Conservation (phyloP, 306 rosid genomes). For the Acacia melanoxylon region DNA sequence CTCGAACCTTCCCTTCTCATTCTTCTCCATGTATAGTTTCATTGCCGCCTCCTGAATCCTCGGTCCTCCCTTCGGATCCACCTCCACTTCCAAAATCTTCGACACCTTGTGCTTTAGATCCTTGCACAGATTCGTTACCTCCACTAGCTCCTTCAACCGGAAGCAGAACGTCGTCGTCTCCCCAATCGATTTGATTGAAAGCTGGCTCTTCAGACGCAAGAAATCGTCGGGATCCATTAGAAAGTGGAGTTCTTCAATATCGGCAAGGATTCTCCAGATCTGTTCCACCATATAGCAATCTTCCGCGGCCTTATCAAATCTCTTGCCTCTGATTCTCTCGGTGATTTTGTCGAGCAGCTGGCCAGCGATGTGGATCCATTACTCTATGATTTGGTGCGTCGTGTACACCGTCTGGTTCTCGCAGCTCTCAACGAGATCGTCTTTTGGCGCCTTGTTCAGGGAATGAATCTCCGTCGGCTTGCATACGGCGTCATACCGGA, state of each 20-base stretch:
- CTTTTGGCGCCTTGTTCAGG: slow-evolving; percentile 48
- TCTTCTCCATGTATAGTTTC: slow-evolving; percentile 68
- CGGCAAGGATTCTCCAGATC: no score
- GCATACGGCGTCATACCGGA: slow-evolving; percentile 80
- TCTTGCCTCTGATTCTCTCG: no score
- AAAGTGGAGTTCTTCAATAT: slow-evolving; percentile 66
- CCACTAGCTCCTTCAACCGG: slow-evolving; percentile 67
- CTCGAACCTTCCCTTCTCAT: slow-evolving; percentile 21
- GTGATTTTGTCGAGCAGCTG: no score
- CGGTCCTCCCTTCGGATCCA: no score
- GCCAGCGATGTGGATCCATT: no score
- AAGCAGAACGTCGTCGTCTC: slow-evolving; percentile 77
- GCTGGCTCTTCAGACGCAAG: slow-evolving; percentile 58
- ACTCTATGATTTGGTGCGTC: no score
- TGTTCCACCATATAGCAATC: no score
- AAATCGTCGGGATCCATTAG: slow-evolving; percentile 89
- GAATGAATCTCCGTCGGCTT: slow-evolving; percentile 62
- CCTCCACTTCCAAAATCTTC: slow-evolving; percentile 61
- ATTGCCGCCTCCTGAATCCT: slow-evolving; percentile 89
- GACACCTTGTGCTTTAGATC: slow-evolving; percentile 77
- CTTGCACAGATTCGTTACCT: slow-evolving; percentile 56
- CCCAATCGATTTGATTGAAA: slow-evolving; percentile 34
- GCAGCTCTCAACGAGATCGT: no score
- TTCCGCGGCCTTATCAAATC: no score
- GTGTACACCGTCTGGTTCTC: no score